Evolutionary conservation across 2,329 filamentous ascomycete genomes (phyloP).

Genomic region (Ophioceras dolichostomum): DNA sequence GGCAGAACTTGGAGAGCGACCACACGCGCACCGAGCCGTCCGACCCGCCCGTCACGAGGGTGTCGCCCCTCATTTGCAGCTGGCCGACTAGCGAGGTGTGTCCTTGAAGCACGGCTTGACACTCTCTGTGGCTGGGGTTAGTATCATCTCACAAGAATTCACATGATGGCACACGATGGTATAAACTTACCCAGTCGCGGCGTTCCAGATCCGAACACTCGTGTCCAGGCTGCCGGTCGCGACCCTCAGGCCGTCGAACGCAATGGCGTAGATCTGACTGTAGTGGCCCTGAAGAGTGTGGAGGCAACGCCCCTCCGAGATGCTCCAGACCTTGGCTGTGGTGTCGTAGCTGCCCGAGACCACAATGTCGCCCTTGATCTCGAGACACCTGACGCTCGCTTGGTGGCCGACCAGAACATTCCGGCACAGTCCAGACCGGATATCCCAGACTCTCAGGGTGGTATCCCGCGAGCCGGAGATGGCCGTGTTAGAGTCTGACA

Average conservation of each 20-base stretch:
- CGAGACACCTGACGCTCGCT: slow-evolving; percentile 86
- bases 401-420: slow-evolving; percentile 92
- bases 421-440: slow-evolving; percentile 73
- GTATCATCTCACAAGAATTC: slow-evolving; percentile 12
- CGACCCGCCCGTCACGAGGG: slow-evolving; percentile 88
- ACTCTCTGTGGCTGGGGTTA: slow-evolving; percentile 37
- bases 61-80: slow-evolving; percentile 88
- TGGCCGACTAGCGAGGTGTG: slow-evolving; percentile 96
- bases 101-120: slow-evolving; percentile 84
- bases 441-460: slow-evolving; percentile 90
- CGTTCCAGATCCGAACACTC: slow-evolving; percentile 95
- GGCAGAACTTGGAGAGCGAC: slow-evolving; percentile 81
- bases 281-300: slow-evolving; percentile 89
- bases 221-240: slow-evolving; percentile 95
- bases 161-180: slow-evolving; percentile 9
- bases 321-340: slow-evolving; percentile 94
- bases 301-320: slow-evolving; percentile 85
- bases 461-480: slow-evolving; percentile 96
- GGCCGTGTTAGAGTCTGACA: slow-evolving; percentile 87
- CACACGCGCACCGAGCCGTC: slow-evolving; percentile 94
- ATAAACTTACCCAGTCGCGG: slow-evolving; percentile 59
- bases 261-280: slow-evolving; percentile 97
- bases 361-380: slow-evolving; percentile 91
- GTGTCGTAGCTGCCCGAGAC: slow-evolving; percentile 99
- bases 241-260: slow-evolving; percentile 86